Conservation (phyloP, 176 grass and related monocot genomes). For the Hsuehochloa calcarea region DNA sequence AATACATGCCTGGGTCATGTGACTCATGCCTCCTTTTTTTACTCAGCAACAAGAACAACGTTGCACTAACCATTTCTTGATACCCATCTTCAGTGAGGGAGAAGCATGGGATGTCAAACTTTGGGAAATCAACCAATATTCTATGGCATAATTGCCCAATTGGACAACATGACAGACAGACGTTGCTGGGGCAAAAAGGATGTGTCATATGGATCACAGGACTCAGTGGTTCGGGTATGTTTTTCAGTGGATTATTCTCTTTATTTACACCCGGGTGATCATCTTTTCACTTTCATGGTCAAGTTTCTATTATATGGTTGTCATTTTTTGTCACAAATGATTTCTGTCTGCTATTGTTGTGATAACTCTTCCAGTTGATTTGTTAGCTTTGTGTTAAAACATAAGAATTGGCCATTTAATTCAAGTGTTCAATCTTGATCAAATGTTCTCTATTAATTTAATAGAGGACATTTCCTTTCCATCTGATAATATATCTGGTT, state of each 20-base stretch:
- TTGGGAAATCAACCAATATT: constrained; percentile 83
- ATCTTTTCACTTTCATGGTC: background rate
- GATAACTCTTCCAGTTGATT: background rate
- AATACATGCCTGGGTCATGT: background rate
- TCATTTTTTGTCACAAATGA: background rate
- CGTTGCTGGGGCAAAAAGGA: constrained; percentile 73
- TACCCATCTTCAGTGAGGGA: constrained; percentile 42
- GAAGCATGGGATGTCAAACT: constrained; percentile 54
- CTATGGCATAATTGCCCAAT: constrained; percentile 79
- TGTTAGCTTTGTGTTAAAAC: constrained; percentile 3
- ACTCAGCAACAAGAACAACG: background rate
- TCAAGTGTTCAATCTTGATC: background rate
- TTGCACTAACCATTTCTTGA: constrained; percentile 23
- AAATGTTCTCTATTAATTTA: background rate
- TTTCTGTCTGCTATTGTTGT: background rate
- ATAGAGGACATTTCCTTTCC: background rate
- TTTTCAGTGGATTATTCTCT: background rate
- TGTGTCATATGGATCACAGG: constrained; percentile 95
- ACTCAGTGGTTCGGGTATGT: constrained; percentile 81
- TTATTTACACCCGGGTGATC: background rate
- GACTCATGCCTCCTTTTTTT: constrained; percentile 4
- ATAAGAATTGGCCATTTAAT: background rate
- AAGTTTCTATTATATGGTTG: background rate
- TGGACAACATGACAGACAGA: constrained; percentile 53
- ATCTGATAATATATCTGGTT: background rate